These are phyloP conservation scores for Phytophthora palmivora DNA, from an alignment of 352 stramenopile species.

Conservation along the genomic window DNA sequence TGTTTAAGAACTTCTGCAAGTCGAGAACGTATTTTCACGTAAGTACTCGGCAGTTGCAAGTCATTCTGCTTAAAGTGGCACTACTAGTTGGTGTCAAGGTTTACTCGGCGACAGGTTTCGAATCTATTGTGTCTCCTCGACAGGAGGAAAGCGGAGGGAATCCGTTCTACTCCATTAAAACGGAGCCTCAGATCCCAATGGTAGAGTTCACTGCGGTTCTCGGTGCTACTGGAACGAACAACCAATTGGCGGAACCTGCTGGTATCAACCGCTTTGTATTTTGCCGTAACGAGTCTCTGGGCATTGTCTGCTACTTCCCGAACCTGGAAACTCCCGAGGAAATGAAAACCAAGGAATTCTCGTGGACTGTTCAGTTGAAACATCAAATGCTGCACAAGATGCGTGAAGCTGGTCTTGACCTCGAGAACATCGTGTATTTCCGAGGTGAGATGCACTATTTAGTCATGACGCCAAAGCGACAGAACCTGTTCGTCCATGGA, in stretches of 20 bases:
- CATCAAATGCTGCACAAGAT: constrained; percentile 74
- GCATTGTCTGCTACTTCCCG: constrained; percentile 81
- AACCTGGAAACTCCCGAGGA: constrained; percentile 72
- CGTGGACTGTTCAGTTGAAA: constrained; percentile 79
- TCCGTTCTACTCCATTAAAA: constrained; percentile 65
- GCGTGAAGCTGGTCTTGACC: constrained; percentile 59
- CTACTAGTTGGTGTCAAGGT: constrained; percentile 70
- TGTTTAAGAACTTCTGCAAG: constrained; percentile 74
- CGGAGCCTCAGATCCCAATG: constrained; percentile 69
- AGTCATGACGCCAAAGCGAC: constrained; percentile 76
- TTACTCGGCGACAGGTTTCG: constrained; percentile 58
- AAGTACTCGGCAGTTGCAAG: constrained; percentile 79
- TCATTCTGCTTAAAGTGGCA: constrained; percentile 79
- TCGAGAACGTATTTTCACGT: constrained; percentile 83
- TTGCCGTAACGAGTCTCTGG: constrained; percentile 74
- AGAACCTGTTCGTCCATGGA: constrained; percentile 60
- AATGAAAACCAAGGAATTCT: constrained; percentile 72
- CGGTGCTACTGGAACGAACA: constrained; percentile 61
- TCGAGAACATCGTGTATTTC: constrained; percentile 87
- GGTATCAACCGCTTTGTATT: constrained; percentile 79
- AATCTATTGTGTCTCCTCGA: constrained; percentile 35
- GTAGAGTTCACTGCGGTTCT: constrained; percentile 69
- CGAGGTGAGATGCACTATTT: constrained; percentile 86
- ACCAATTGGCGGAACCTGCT: constrained; percentile 55
- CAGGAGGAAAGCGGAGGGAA: constrained; percentile 38